These are phyloP conservation scores for Coemansia sp. DNA, from an alignment of 371 early-diverging fungal genomes.

Conservation along the genomic window DNA sequence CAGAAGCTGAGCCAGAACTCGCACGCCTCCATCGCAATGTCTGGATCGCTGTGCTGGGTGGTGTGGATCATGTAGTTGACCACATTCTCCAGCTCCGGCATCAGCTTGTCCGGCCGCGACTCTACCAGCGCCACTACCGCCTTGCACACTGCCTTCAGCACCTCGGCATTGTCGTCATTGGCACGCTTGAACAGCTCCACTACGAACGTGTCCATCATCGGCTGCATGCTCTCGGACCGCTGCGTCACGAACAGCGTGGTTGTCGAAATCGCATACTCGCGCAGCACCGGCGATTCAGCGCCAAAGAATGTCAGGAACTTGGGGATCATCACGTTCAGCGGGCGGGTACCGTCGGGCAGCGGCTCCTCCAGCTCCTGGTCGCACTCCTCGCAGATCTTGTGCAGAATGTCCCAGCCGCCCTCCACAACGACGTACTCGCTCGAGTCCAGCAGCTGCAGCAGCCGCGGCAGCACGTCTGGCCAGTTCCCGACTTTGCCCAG, in stretches of 20 bases:
- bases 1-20: constrained; percentile 97
- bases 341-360: constrained; percentile 64
- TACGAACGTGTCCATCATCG: constrained; percentile 75
- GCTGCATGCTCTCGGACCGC: constrained; percentile 59
- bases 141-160: constrained; percentile 91
- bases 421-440: constrained; percentile 71
- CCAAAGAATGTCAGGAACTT: constrained; percentile 79
- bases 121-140: constrained; percentile 87
- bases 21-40: constrained; percentile 91
- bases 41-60: constrained; percentile 71
- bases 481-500: constrained; percentile 70
- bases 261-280: constrained; percentile 74
- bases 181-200: constrained; percentile 77
- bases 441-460: constrained; percentile 74
- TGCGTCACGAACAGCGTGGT: constrained; percentile 77
- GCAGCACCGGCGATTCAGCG: constrained; percentile 68
- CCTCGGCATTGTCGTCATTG: constrained; percentile 72
- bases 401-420: constrained; percentile 80
- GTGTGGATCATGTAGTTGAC: constrained; percentile 93
- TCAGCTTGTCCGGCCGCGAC: constrained; percentile 71
- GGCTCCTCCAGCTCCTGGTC: constrained; percentile 72
- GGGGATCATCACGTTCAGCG: constrained; percentile 82
- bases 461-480: constrained; percentile 76
- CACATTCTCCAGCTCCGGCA: constrained; percentile 80
- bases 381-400: constrained; percentile 93